These are phyloP conservation scores for Cymodocea nodosa DNA, from an alignment of 116 monocot species.

Conservation along the genomic window DNA sequence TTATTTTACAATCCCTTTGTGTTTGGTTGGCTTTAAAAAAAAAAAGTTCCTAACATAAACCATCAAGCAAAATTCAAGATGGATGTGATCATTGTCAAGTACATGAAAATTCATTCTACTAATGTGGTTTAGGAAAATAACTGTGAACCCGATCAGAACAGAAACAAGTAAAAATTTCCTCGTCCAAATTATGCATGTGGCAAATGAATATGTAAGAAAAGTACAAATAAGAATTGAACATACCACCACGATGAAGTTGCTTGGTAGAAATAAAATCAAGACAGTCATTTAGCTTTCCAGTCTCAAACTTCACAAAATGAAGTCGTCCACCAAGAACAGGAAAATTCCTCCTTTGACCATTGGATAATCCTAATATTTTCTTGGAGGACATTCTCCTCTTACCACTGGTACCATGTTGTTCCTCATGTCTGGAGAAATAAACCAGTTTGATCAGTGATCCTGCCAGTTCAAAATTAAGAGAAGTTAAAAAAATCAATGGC, in stretches of 20 bases:
- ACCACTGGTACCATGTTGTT: constrained; percentile 38
- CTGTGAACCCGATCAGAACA: no score
- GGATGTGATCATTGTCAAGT: no score
- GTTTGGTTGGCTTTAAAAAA: not conserved
- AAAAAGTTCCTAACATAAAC: no score
- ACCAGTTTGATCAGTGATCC: constrained; percentile 97
- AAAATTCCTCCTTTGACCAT: constrained; percentile 58
- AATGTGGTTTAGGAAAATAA: no score
- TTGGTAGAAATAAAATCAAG: constrained; percentile 92
- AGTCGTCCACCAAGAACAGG: constrained; percentile 92
- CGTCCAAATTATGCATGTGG: no score
- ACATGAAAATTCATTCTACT: no score
- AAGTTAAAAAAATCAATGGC: not conserved
- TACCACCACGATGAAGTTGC: constrained; percentile 86
- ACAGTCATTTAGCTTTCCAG: constrained; percentile 82
- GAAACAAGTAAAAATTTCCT: no score
- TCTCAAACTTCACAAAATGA: constrained; percentile 99
- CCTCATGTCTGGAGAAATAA: constrained; percentile 93
- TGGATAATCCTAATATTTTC: constrained; percentile 43
- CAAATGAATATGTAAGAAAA: no score
- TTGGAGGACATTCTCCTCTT: constrained; percentile 49
- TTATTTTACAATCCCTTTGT: not conserved
- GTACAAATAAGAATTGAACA: not conserved
- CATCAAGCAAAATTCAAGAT: no score
- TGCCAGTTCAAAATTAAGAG: constrained; percentile 14